Conservation (phyloP, 495 filamentous ascomycete species). For the Penicillium simplicissimum region DNA sequence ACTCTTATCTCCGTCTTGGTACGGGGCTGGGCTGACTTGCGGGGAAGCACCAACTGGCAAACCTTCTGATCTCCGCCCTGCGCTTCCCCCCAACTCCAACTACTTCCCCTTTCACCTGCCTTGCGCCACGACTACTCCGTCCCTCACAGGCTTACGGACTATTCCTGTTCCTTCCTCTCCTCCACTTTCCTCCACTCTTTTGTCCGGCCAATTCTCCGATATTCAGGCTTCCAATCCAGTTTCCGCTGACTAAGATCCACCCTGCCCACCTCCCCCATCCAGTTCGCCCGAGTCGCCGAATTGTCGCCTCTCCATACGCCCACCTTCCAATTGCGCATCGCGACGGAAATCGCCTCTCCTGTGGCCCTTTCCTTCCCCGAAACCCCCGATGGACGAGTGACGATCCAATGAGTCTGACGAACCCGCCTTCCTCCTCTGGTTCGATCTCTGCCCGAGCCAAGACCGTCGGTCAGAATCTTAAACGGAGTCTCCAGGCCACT, state of each 20-base stretch:
- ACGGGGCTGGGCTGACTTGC: background rate
- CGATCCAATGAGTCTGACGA: slow-evolving; percentile 54
- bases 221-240: background rate
- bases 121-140: background rate
- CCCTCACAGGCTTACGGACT: background rate
- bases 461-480: slow-evolving; percentile 56
- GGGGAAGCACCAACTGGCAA: background rate
- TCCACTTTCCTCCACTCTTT: background rate
- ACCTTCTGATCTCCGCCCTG: background rate
- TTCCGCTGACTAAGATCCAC: slow-evolving; percentile 4
- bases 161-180: background rate
- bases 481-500: slow-evolving; percentile 74
- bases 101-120: background rate
- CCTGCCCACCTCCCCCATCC: background rate
- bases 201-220: background rate
- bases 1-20: background rate
- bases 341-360: slow-evolving; percentile 3
- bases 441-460: slow-evolving; percentile 49
- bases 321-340: slow-evolving; percentile 5
- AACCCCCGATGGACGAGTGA: slow-evolving; percentile 15
- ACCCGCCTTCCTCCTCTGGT: slow-evolving; percentile 57
- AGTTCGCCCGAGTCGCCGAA: background rate
- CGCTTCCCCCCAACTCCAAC: background rate
- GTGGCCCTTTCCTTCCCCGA: slow-evolving; percentile 8
- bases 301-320: slow-evolving; percentile 2